Conservation (phyloP, 352 stramenopile genomes). For the Pythium insidiosum region DNA sequence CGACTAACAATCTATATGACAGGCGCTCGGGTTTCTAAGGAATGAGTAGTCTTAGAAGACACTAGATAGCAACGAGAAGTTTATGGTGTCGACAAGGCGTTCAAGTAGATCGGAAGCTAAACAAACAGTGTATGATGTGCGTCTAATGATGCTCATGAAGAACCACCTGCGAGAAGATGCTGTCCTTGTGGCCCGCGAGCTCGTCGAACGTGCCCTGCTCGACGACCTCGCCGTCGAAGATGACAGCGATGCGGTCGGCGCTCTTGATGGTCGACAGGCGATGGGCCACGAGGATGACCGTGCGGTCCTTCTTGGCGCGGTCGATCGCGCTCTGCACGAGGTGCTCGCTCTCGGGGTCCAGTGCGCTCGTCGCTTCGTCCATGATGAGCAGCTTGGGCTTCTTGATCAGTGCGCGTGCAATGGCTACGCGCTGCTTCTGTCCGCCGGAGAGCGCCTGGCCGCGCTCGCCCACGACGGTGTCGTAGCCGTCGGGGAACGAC, state of each 20-base stretch:
- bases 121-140: too few relatives aligned
- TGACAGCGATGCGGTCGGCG: slow-evolving; percentile 88
- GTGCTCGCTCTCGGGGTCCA: slow-evolving; percentile 69
- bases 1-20: too few relatives aligned
- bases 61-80: too few relatives aligned
- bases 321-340: slow-evolving; percentile 75
- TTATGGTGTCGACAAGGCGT: too few relatives aligned
- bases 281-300: slow-evolving; percentile 96
- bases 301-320: slow-evolving; percentile 82
- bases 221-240: slow-evolving; percentile 80
- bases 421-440: too few relatives aligned
- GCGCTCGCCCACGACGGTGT: slow-evolving; percentile 69
- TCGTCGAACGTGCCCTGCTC: slow-evolving; percentile 76
- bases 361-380: too few relatives aligned
- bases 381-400: slow-evolving; percentile 66
- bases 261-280: slow-evolving; percentile 91
- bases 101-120: too few relatives aligned
- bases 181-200: slow-evolving; percentile 47
- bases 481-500: slow-evolving; percentile 66
- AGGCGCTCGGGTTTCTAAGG: too few relatives aligned
- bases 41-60: too few relatives aligned
- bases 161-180: slow-evolving; percentile 72
- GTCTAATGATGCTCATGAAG: slow-evolving; percentile 45
- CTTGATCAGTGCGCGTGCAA: slow-evolving; percentile 67
- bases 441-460: slow-evolving; percentile 74